Evolutionary conservation across 2,329 filamentous ascomycete genomes (phyloP).

Genomic region (Ustilaginoidea virens): DNA sequence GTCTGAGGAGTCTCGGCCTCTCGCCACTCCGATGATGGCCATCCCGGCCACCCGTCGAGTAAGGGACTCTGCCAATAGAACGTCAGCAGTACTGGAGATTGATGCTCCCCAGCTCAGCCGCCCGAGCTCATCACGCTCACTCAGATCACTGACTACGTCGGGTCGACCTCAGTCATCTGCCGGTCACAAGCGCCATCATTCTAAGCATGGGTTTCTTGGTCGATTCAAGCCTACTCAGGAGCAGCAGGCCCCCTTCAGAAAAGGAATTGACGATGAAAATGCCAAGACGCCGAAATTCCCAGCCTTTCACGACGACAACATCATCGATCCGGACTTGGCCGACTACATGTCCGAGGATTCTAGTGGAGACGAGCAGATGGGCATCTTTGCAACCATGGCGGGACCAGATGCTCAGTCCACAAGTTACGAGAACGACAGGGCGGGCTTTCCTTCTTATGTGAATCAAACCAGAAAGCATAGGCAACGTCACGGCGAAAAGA

Average conservation of each 20-base stretch:
- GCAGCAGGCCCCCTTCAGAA: constrained; percentile 78
- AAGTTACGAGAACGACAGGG: constrained; percentile 59
- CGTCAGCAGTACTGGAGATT: constrained; percentile 81
- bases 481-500: constrained; percentile 59
- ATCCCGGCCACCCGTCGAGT: constrained; percentile 49
- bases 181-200: constrained; percentile 72
- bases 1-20: constrained; percentile 33
- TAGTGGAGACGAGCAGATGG: constrained; percentile 83
- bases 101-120: constrained; percentile 68
- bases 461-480: constrained; percentile 63
- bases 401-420: constrained; percentile 46
- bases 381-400: constrained; percentile 65
- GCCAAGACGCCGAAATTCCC: constrained; percentile 54
- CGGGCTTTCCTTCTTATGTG: constrained; percentile 57
- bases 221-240: constrained; percentile 56
- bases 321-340: constrained; percentile 91
- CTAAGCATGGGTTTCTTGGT: constrained; percentile 69
- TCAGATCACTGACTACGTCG: constrained; percentile 56
- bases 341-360: constrained; percentile 94
- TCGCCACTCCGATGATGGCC: constrained; percentile 57
- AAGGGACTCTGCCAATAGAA: constrained; percentile 60
- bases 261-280: constrained; percentile 49
- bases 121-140: constrained; percentile 85
- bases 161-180: constrained; percentile 58
- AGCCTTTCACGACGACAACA: constrained; percentile 96